phyloP scores from a whole-genome alignment of 208 protist species.

The Trypanosoma cruzi region DNA sequence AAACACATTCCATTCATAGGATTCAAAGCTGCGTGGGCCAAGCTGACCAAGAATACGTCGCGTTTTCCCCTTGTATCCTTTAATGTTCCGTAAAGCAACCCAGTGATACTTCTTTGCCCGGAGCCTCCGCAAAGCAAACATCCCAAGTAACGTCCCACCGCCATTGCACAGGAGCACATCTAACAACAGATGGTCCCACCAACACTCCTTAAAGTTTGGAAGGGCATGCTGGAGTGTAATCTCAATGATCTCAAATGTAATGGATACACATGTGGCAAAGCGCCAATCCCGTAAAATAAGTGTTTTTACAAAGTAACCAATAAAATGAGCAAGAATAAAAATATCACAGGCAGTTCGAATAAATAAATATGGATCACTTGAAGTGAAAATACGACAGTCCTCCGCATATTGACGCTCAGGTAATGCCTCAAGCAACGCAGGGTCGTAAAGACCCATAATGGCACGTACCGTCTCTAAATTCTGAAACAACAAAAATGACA shows the following conservation, averaged over 20 bases:
- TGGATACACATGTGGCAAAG: slow-evolving; percentile 80
- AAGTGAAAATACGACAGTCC: slow-evolving; percentile 93
- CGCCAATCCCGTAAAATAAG: slow-evolving; percentile 94
- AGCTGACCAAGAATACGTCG: slow-evolving; percentile 79
- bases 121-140: slow-evolving; percentile 59
- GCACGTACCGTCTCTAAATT: slow-evolving; percentile 52
- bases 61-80: slow-evolving; percentile 59
- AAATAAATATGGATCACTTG: slow-evolving; percentile 74
- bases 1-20: slow-evolving; percentile 93
- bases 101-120: slow-evolving; percentile 83
- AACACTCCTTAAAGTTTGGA: slow-evolving; percentile 98
- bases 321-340: slow-evolving; percentile 95
- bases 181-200: slow-evolving; percentile 97
- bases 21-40: slow-evolving; percentile 78
- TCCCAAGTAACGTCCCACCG: slow-evolving; percentile 93
- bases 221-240: slow-evolving; percentile 95
- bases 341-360: slow-evolving; percentile 88
- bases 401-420: slow-evolving; percentile 93
- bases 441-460: slow-evolving; percentile 86
- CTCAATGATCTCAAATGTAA: slow-evolving; percentile 96
- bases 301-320: slow-evolving; percentile 95
- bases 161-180: slow-evolving; percentile 97
- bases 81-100: slow-evolving; percentile 71
- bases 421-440: slow-evolving; percentile 56
- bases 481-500: slow-evolving; percentile 95